Percentiles rank a stretch among this genome's conserved stretches.
phyloP scores from a whole-genome alignment of 73 alveolate species.

The Paraurostyla sp. region DNA sequence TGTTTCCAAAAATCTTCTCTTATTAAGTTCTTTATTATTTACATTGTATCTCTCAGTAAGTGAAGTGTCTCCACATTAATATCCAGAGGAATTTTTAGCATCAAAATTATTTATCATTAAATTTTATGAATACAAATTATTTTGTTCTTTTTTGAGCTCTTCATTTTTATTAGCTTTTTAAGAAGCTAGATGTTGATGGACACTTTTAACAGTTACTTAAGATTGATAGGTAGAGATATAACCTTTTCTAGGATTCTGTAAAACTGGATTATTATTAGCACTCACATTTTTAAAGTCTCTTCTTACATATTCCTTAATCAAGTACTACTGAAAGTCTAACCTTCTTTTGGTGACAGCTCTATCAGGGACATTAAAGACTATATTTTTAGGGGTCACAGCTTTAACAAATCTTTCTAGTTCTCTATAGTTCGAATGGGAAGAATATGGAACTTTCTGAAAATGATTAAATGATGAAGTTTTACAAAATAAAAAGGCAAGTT shows the following conservation, averaged over 20 bases:
- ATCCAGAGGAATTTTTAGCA: neutral
- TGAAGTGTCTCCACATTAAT: neutral
- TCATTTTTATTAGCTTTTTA: neutral
- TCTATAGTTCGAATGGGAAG: conserved; percentile 77
- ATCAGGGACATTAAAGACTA: conserved; percentile 55
- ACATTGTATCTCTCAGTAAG: conserved; percentile 13
- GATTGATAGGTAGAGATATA: neutral
- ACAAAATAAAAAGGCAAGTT: conserved; percentile 46
- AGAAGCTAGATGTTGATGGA: too few species aligned
- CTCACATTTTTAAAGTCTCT: conserved; percentile 61
- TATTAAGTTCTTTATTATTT: conserved; percentile 19
- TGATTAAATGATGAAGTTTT: too few species aligned
- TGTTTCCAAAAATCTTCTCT: conserved; percentile 9
- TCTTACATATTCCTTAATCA: conserved; percentile 49
- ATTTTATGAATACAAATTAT: neutral
- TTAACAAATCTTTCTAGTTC: conserved; percentile 81
- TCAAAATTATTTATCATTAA: too few species aligned
- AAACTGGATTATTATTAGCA: conserved; percentile 39
- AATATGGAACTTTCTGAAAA: conserved; percentile 65
- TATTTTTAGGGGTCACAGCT: conserved; percentile 72
- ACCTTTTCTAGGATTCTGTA: conserved; percentile 12
- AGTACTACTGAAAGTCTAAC: conserved; percentile 13
- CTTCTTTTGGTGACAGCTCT: conserved; percentile 22
- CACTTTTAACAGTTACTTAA: too few species aligned
- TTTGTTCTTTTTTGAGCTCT: neutral